Percentiles rank a stretch among this genome's conserved stretches.
phyloP scores from a whole-genome alignment of 164 flowering plant species.

The Cinnamomum chago region DNA sequence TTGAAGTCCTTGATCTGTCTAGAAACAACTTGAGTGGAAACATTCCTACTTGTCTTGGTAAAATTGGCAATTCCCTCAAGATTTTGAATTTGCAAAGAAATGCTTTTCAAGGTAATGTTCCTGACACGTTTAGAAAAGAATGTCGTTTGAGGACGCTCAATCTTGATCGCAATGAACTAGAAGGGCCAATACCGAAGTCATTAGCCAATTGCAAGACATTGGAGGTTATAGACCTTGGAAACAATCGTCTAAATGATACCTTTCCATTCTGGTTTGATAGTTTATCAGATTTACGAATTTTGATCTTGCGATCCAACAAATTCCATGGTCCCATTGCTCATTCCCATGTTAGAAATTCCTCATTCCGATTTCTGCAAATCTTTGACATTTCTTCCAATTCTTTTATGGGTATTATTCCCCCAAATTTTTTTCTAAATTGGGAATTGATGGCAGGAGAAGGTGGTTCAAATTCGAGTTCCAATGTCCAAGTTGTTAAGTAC shows the following conservation, averaged over 20 bases:
- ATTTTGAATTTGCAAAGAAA: neutral
- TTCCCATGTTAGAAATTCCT: neutral
- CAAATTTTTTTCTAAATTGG: neutral
- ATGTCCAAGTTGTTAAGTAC: neutral
- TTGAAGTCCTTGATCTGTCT: constrained; percentile 47
- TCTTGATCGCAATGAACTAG: neutral
- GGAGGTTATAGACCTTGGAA: neutral
- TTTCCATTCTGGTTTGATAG: neutral
- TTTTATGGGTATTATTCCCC: neutral
- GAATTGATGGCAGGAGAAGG: neutral
- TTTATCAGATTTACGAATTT: neutral
- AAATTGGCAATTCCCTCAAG: neutral
- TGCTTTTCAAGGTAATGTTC: neutral
- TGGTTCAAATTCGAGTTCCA: neutral
- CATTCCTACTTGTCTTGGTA: neutral
- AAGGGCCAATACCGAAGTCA: neutral
- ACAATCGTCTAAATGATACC: neutral
- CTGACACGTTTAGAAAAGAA: neutral
- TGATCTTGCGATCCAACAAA: neutral
- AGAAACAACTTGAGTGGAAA: neutral
- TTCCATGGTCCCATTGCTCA: neutral
- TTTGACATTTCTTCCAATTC: neutral
- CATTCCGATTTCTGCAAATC: neutral
- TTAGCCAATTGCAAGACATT: neutral
- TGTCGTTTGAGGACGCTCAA: neutral